These are phyloP conservation scores for Sclerotinia minor DNA, from an alignment of 2,329 filamentous ascomycete genomes.

Conservation along the genomic window DNA sequence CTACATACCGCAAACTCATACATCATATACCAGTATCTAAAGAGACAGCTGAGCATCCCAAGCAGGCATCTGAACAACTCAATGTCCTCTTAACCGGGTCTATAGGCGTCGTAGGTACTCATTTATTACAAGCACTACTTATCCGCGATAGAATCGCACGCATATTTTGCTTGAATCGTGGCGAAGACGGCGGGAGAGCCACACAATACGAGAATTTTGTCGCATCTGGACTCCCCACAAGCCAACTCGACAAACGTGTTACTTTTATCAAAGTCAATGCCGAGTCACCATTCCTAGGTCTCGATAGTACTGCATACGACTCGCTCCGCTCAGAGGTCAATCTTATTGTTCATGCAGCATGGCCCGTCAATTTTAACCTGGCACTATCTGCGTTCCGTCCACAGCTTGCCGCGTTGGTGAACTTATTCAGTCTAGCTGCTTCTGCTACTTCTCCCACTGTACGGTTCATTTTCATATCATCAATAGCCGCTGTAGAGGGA, in stretches of 20 bases:
- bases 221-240: conserved; percentile 44
- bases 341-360: conserved; percentile 36
- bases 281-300: conserved; percentile 49
- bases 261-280: conserved; percentile 53
- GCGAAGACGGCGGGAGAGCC: conserved; percentile 6
- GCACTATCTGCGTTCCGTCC: conserved; percentile 42
- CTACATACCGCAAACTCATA: background rate
- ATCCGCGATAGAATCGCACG: conserved; percentile 39
- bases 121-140: conserved; percentile 47
- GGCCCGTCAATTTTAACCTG: conserved; percentile 45
- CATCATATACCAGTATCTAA: background rate
- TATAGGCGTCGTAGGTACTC: conserved; percentile 51
- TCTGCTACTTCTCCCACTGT: conserved; percentile 20
- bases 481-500: conserved; percentile 28
- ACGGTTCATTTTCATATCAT: conserved; percentile 35
- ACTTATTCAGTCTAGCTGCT: conserved; percentile 39
- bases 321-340: conserved; percentile 27
- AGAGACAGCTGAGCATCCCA: too few relatives aligned
- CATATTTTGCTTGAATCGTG: conserved; percentile 52
- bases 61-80: background rate
- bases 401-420: conserved; percentile 44
- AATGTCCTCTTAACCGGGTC: conserved; percentile 47
- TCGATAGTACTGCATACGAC: conserved; percentile 37
- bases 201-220: conserved; percentile 31
- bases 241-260: conserved; percentile 42